Percentiles rank a stretch among this genome's conserved stretches.
phyloP scores from a whole-genome alignment of 768 basidiomycete species.

The Tricholoma matsutake region DNA sequence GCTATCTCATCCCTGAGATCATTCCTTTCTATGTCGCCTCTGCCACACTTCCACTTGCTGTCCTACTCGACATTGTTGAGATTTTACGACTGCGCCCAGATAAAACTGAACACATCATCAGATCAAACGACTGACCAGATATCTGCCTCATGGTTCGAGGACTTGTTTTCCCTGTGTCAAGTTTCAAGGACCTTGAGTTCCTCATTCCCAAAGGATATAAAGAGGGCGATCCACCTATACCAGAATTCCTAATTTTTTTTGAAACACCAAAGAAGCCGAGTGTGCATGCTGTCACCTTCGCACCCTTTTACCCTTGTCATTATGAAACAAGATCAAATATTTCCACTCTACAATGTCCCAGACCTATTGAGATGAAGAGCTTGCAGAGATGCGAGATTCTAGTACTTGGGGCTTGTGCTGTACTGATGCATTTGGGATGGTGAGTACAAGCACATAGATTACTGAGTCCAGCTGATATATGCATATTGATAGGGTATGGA shows the following conservation, averaged over 20 bases:
- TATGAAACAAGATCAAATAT: neutral
- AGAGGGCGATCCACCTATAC: constrained; percentile 5
- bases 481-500: too few relatives aligned
- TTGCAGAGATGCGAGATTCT: constrained; percentile 12
- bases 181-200: constrained; percentile 15
- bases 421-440: constrained; percentile 32
- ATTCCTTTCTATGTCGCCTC: constrained; percentile 28
- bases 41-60: constrained; percentile 12
- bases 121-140: constrained; percentile 12
- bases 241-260: constrained; percentile 11
- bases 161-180: neutral
- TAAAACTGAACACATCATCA: constrained; percentile 12
- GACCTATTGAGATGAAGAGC: constrained; percentile 13
- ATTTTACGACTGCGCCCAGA: constrained; percentile 20
- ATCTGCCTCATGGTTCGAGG: constrained; percentile 6
- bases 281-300: constrained; percentile 2
- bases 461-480: constrained; percentile 13
- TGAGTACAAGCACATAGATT: too few relatives aligned
- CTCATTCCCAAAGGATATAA: neutral
- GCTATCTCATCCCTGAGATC: constrained; percentile 16
- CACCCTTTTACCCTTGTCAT: constrained; percentile 11
- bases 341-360: constrained; percentile 5
- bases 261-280: constrained; percentile 6
- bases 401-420: constrained; percentile 20
- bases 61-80: constrained; percentile 9